Conservation (phyloP, 2,329 filamentous ascomycete species). For the Thelonectria discophora region DNA sequence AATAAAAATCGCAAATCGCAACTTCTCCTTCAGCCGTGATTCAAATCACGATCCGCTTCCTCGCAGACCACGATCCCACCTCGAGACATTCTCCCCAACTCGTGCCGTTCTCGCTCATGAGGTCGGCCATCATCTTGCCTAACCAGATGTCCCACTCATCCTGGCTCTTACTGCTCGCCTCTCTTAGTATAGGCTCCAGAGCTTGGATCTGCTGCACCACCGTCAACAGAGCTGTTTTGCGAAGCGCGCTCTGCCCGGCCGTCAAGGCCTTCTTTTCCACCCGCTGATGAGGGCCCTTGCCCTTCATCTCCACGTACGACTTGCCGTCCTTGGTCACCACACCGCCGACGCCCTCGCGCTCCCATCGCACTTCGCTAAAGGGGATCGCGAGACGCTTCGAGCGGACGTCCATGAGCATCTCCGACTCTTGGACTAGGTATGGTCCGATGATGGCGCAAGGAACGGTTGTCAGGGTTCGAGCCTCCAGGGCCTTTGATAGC, state of each 20-base stretch:
- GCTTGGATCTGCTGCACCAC: conserved; percentile 86
- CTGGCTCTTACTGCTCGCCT: conserved; percentile 84
- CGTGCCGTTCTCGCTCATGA: conserved; percentile 81
- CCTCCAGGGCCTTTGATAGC: conserved; percentile 79
- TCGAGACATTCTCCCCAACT: conserved; percentile 87
- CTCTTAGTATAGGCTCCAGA: conserved; percentile 82
- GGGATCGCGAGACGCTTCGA: conserved; percentile 86
- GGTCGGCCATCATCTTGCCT: conserved; percentile 83
- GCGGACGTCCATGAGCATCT: conserved; percentile 72
- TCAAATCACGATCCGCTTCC: conserved; percentile 62
- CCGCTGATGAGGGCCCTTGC: conserved; percentile 53
- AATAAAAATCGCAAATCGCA: conserved; percentile 6
- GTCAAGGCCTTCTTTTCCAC: conserved; percentile 64
- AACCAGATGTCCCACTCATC: conserved; percentile 95
- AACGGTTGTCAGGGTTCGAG: conserved; percentile 73
- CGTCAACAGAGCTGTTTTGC: conserved; percentile 81
- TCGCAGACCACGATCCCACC: conserved; percentile 88
- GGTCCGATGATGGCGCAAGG: conserved; percentile 82
- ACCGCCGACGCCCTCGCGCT: conserved; percentile 76
- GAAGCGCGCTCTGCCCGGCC: conserved; percentile 74
- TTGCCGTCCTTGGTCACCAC: conserved; percentile 68
- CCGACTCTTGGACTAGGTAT: conserved; percentile 82
- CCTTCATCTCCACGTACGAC: conserved; percentile 65
- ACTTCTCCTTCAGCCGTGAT: conserved; percentile 15
- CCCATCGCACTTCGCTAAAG: conserved; percentile 85